Conservation (phyloP, 202 grass and related monocot species). For the Setaria italica region DNA sequence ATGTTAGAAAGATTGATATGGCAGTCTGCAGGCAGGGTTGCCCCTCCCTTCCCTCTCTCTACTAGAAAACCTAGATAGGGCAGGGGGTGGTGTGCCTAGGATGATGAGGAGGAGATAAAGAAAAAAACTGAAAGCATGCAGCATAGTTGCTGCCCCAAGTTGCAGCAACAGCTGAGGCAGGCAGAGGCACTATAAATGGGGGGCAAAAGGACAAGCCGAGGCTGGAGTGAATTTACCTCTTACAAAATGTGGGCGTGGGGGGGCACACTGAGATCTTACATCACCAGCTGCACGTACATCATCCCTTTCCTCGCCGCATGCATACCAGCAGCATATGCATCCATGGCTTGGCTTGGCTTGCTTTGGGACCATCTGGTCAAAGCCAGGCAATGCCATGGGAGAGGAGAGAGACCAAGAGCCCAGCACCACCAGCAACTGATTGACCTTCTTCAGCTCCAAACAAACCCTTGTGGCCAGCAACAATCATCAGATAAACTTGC, state of each 20-base stretch:
- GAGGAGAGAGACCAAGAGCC: neutral
- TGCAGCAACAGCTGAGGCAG: slow-evolving; percentile 45
- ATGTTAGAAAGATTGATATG: neutral
- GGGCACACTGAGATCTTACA: slow-evolving; percentile 53
- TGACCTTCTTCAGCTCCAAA: slow-evolving; percentile 32
- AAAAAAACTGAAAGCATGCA: neutral
- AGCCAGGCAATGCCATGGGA: slow-evolving; percentile 24
- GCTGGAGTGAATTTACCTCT: slow-evolving; percentile 45
- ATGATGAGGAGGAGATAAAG: neutral
- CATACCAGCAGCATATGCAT: slow-evolving; percentile 7
- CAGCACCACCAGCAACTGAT: neutral
- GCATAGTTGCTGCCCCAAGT: slow-evolving; percentile 27
- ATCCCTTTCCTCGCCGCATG: neutral
- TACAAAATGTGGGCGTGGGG: neutral
- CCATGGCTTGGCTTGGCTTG: neutral
- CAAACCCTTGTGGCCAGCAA: slow-evolving; percentile 29
- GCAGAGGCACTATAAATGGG: slow-evolving; percentile 52
- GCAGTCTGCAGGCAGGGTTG: slow-evolving; percentile 8
- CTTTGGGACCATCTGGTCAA: slow-evolving; percentile 59
- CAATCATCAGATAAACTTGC: slow-evolving; percentile 23
- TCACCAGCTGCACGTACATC: slow-evolving; percentile 52
- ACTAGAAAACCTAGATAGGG: slow-evolving; percentile 23
- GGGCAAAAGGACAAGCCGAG: slow-evolving; percentile 55
- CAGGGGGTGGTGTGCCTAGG: neutral
- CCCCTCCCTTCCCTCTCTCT: neutral